Evolutionary conservation across 805 yeast genomes (phyloP), one percentile per base, ranked within the genome.

Genomic region (Zygoascus bituminiphila): DNA sequence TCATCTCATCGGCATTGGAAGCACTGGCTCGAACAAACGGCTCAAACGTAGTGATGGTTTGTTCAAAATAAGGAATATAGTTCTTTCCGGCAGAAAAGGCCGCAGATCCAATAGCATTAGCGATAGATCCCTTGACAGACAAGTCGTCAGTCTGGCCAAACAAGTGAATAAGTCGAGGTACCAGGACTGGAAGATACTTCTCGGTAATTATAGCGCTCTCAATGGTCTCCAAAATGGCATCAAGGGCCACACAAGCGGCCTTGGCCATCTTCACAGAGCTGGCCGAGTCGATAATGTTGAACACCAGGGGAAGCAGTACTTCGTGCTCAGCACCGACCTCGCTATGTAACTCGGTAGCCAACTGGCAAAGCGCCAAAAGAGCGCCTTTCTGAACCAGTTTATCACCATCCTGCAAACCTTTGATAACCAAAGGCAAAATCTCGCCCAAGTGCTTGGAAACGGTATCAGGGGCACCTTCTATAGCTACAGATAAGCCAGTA

Each of bases 41-140:
- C 67, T 87, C 93, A 59, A 93, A 75, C 54, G 76, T 78, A 64
- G 82, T 81, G 57, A 91, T 79, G 45, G 96, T 84, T 54, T 80
- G 77, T 62, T 80, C 78, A 67, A 91, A 91, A 72, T 77, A 93
- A 51, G 98, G 97, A 51, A 76, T 72, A 69, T 86, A 93, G 36
- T 84, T 76, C 59, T 82, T 81, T 68, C 97, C 96, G 40, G 96
- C 80, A 49, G 98, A 95, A 63, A 83, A 88, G 24, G 98, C 98
- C 51, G 96, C 87, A 36, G 98, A 89, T 48, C 98, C 98, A 64
- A 93, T 86, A 36, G 97, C 96, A 47, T 95, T 85, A 51, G 93
- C 96, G 15, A 71, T 65, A 14, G 94, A 78, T 20, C 89, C 83
- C 62, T 67, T 68, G 48, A 70, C 61, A 20, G 60, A 54, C 35